phyloP scores from a whole-genome alignment of 2,329 filamentous ascomycete genomes.

The Blastomyces gilchristii region DNA sequence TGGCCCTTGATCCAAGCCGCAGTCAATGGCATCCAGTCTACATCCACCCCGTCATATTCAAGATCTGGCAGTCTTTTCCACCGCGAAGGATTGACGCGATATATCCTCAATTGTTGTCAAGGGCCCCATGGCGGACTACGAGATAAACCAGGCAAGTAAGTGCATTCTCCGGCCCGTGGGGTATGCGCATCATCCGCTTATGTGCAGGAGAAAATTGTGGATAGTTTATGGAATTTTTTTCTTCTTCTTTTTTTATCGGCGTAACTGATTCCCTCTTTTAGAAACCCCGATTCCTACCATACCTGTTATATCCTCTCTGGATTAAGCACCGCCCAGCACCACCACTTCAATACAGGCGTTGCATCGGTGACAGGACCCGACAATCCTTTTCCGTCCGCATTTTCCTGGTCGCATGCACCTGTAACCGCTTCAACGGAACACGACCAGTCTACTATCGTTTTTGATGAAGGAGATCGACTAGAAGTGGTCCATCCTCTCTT shows the following conservation, averaged over 20 bases:
- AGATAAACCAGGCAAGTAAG: constrained; percentile 87
- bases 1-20: constrained; percentile 84
- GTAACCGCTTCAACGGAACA: constrained; percentile 38
- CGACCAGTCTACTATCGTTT: constrained; percentile 42
- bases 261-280: constrained; percentile 26
- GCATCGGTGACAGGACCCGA: constrained; percentile 9
- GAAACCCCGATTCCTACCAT: constrained; percentile 77
- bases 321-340: constrained; percentile 69
- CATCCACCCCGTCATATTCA: constrained; percentile 17
- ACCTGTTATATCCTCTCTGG: constrained; percentile 85
- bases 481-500: constrained; percentile 71
- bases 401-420: constrained; percentile 33
- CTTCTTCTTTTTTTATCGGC: not conserved
- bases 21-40: constrained; percentile 44
- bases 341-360: constrained; percentile 11
- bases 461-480: constrained; percentile 61
- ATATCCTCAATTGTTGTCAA: constrained; percentile 84
- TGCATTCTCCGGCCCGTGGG: constrained; percentile 17
- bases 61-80: constrained; percentile 50
- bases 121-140: constrained; percentile 67
- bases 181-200: constrained; percentile 1
- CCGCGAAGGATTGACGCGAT: constrained; percentile 73
- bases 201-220: not conserved
- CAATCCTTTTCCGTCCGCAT: constrained; percentile 27
- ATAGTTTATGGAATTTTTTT: not conserved